phyloP scores from a whole-genome alignment of 1,284 basidiomycete species.

The Microbotryum silenes-acaulis region DNA sequence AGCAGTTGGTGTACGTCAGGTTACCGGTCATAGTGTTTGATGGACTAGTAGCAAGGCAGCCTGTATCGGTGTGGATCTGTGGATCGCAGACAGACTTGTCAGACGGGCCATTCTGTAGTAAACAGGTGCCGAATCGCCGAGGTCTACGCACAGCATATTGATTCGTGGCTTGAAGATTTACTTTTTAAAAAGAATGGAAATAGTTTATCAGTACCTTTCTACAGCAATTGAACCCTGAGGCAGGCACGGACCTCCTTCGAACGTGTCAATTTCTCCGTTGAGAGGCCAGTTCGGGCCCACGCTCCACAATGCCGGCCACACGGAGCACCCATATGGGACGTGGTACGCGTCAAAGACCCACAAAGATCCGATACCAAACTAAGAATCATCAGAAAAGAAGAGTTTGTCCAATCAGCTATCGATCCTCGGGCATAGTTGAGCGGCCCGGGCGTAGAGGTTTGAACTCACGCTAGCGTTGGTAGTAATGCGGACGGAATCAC shows the following conservation, averaged over 20 bases:
- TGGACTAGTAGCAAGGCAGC: constrained; percentile 32
- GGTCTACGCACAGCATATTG: constrained; percentile 60
- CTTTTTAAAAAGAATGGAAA: background rate
- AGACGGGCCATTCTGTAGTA: too few relatives aligned
- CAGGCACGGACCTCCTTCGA: constrained; percentile 54
- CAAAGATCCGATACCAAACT: constrained; percentile 23
- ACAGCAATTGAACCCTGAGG: too few relatives aligned
- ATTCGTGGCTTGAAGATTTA: constrained; percentile 64
- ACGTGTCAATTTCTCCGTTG: constrained; percentile 72
- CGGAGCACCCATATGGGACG: constrained; percentile 9
- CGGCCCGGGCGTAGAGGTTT: too few relatives aligned
- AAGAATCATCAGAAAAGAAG: background rate
- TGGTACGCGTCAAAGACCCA: constrained; percentile 18
- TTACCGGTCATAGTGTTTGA: constrained; percentile 31
- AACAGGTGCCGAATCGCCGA: too few relatives aligned
- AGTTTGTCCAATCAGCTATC: too few relatives aligned
- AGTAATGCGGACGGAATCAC: constrained; percentile 13
- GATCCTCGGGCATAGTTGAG: too few relatives aligned
- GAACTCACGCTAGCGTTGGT: background rate
- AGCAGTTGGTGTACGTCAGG: constrained; percentile 35
- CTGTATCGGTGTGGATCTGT: constrained; percentile 13
- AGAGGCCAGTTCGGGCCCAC: constrained; percentile 13
- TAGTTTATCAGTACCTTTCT: background rate
- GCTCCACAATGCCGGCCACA: constrained; percentile 14
- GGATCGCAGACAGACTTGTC: too few relatives aligned